phyloP scores from a whole-genome alignment of 2,329 filamentous ascomycete species.

The Didymella exigua region DNA sequence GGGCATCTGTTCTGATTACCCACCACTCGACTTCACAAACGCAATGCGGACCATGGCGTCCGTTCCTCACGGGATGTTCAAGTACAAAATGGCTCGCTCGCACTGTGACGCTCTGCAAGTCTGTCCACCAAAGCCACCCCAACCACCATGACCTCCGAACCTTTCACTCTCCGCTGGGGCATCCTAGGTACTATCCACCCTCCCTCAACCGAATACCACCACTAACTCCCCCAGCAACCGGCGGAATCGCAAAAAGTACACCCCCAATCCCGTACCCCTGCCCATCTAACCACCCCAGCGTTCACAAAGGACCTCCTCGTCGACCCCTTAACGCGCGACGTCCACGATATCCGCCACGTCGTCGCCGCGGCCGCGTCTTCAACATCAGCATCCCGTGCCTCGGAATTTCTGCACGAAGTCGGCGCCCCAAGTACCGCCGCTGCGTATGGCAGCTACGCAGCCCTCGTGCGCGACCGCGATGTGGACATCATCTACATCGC shows the following conservation, averaged over 20 bases:
- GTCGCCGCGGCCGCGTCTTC: constrained; percentile 79
- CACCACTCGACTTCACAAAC: constrained; percentile 3
- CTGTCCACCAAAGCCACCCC: background rate
- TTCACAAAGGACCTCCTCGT: constrained; percentile 74
- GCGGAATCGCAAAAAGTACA: constrained; percentile 28
- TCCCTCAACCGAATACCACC: background rate
- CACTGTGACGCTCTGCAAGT: background rate
- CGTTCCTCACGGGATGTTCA: background rate
- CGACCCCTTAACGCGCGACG: constrained; percentile 70
- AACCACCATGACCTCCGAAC: constrained; percentile 23
- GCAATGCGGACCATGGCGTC: constrained; percentile 4
- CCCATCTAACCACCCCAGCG: background rate
- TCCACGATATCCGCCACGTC: constrained; percentile 71
- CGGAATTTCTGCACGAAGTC: constrained; percentile 72
- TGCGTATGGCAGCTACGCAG: constrained; percentile 78
- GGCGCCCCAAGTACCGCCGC: constrained; percentile 69
- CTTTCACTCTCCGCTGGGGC: constrained; percentile 33
- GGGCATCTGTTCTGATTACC: constrained; percentile 1
- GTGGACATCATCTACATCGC: constrained; percentile 88
- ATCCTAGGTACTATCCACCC: constrained; percentile 25
- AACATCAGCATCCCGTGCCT: constrained; percentile 69
- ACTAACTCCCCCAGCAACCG: constrained; percentile 61
- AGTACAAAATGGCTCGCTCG: background rate
- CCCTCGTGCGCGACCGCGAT: constrained; percentile 75
- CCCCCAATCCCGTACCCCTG: background rate